Evolutionary conservation across 768 basidiomycete genomes (phyloP).

Genomic region (Pulveroboletus sp.): DNA sequence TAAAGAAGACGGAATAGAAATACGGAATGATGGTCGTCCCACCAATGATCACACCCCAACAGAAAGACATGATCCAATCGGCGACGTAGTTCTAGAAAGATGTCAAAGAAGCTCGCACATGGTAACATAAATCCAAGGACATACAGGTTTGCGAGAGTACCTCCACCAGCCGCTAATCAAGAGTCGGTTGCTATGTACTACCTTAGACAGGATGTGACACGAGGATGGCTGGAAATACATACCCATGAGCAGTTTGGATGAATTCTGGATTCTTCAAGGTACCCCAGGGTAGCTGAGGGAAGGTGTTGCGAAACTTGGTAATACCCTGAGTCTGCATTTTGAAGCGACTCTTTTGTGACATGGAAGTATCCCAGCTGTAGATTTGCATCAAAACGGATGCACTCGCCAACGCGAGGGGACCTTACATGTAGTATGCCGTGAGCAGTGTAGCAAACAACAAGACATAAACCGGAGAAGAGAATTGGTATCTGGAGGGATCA

Average conservation of each 20-base stretch:
- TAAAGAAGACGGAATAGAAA: constrained; percentile 97
- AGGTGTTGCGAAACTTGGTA: constrained; percentile 78
- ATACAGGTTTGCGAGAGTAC: constrained; percentile 86
- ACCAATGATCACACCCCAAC: constrained; percentile 80
- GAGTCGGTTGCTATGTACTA: constrained; percentile 68
- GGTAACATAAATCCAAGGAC: constrained; percentile 21
- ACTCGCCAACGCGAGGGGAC: not conserved
- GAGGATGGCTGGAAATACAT: constrained; percentile 11
- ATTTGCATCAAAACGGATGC: not conserved
- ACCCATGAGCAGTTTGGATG: constrained; percentile 95
- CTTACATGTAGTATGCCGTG: constrained; percentile 82
- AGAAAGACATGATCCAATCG: constrained; percentile 83
- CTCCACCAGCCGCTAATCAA: constrained; percentile 93
- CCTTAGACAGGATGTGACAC: constrained; percentile 4
- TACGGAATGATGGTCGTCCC: constrained; percentile 81
- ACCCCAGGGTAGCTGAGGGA: constrained; percentile 88
- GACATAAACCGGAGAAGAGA: constrained; percentile 72
- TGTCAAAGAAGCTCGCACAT: not conserved
- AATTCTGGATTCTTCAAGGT: constrained; percentile 81
- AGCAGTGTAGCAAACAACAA: constrained; percentile 71
- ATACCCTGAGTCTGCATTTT: constrained; percentile 96
- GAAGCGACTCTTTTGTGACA: constrained; percentile 96
- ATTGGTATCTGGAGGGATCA: constrained; percentile 81
- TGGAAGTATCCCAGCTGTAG: constrained; percentile 83
- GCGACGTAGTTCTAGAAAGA: constrained; percentile 79